A percentile compares a stretch with the other conserved stretches of the same genome.
phyloP scores from a whole-genome alignment of 331 rosid species.

The Phaseolus coccineus region DNA sequence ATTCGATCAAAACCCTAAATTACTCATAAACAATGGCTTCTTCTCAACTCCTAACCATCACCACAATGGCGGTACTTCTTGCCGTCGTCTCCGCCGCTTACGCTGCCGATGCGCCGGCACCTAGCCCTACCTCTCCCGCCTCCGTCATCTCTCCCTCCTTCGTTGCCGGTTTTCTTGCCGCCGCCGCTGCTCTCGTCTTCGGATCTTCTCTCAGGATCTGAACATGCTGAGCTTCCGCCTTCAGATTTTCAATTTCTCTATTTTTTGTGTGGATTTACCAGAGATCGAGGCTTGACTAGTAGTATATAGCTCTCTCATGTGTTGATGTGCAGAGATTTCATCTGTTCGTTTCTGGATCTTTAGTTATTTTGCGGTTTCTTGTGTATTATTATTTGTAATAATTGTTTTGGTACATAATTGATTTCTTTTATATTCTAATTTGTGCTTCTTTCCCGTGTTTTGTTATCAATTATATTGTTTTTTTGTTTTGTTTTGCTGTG shows the following conservation, averaged over 20 bases:
- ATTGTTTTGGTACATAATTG: constrained; percentile 39
- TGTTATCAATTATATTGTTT: not conserved
- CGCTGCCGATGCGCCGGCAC: constrained; percentile 74
- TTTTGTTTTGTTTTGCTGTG: not conserved
- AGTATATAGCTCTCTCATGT: constrained; percentile 8
- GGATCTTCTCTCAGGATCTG: constrained; percentile 73
- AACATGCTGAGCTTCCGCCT: constrained; percentile 10
- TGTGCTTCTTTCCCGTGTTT: not conserved
- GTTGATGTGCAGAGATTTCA: constrained; percentile 35
- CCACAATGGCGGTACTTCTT: constrained; percentile 51
- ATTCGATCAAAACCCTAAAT: constrained; percentile 40
- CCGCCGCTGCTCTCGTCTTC: constrained; percentile 59
- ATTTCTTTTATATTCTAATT: constrained; percentile 25
- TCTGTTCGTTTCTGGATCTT: constrained; percentile 24
- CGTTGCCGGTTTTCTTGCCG: constrained; percentile 53
- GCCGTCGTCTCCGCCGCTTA: constrained; percentile 49
- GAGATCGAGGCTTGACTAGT: constrained; percentile 28
- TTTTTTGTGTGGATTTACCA: constrained; percentile 4
- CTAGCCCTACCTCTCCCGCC: constrained; percentile 72
- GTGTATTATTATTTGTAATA: constrained; percentile 1
- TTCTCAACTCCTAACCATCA: constrained; percentile 48
- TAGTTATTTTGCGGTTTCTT: constrained; percentile 9
- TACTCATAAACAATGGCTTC: constrained; percentile 56
- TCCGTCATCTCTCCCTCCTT: constrained; percentile 60
- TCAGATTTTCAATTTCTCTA: not conserved